Percentiles rank a stretch among this genome's conserved stretches.
Evolutionary conservation across 2,329 filamentous ascomycete species (phyloP).

Genomic region (Penicillium paneum): DNA sequence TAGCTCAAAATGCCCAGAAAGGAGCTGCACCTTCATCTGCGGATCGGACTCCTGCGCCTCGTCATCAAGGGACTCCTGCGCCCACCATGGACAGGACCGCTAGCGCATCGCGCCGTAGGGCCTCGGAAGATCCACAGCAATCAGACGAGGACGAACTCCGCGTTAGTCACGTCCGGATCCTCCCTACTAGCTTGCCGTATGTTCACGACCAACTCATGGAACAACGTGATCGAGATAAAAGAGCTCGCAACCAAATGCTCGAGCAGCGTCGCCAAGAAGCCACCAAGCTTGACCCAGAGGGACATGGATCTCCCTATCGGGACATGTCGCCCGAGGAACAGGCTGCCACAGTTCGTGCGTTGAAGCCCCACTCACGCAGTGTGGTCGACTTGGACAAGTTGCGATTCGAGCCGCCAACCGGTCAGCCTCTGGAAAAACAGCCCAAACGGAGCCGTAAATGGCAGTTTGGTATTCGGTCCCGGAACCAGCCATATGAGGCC

Average conservation of each 20-base stretch:
- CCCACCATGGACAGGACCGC: slow-evolving; percentile 22
- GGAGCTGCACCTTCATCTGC: slow-evolving; percentile 31
- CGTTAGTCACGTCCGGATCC: slow-evolving; percentile 81
- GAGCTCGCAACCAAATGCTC: slow-evolving; percentile 39
- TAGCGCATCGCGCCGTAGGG: slow-evolving; percentile 27
- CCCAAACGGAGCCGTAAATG: slow-evolving; percentile 74
- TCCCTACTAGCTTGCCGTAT: slow-evolving; percentile 84
- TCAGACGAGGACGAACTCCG: slow-evolving; percentile 48
- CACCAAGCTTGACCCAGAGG: slow-evolving; percentile 19
- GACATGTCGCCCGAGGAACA: slow-evolving; percentile 63
- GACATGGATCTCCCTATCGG: slow-evolving; percentile 17
- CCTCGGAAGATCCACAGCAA: slow-evolving; percentile 25
- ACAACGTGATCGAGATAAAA: slow-evolving; percentile 38
- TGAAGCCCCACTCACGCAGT: slow-evolving; percentile 80
- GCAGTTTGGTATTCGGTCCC: slow-evolving; percentile 95
- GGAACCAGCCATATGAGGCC: slow-evolving; percentile 91
- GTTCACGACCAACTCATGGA: slow-evolving; percentile 92
- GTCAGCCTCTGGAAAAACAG: slow-evolving; percentile 42
- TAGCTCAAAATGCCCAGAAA: slow-evolving; percentile 24
- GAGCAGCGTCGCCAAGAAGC: slow-evolving; percentile 44
- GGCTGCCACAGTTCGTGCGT: slow-evolving; percentile 71
- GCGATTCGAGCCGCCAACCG: slow-evolving; percentile 56
- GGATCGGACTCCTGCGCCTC: slow-evolving; percentile 20
- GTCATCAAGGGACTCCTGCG: slow-evolving; percentile 20
- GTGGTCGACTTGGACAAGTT: slow-evolving; percentile 64